Conservation (phyloP, 1,284 basidiomycete genomes). For the Cystobasidium pallidum region DNA sequence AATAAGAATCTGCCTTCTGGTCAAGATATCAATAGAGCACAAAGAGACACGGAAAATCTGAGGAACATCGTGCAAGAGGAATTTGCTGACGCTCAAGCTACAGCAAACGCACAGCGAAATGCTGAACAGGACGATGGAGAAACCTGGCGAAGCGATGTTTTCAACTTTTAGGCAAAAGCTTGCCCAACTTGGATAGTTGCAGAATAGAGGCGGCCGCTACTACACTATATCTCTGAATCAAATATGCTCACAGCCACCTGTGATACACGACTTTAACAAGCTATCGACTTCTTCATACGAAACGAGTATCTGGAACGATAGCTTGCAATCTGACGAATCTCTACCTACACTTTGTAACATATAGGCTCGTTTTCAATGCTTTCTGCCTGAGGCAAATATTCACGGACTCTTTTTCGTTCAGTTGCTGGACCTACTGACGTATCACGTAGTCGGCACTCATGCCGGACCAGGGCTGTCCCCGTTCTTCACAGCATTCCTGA, state of each 20-base stretch:
- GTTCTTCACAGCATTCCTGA: neutral
- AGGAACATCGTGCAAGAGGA: slow-evolving; percentile 40
- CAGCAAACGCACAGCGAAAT: slow-evolving; percentile 27
- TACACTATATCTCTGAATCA: too few relatives aligned
- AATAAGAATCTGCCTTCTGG: slow-evolving; percentile 51
- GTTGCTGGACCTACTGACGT: too few relatives aligned
- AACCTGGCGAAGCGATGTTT: slow-evolving; percentile 58
- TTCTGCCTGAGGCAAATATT: neutral
- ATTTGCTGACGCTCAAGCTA: slow-evolving; percentile 39
- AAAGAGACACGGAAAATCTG: slow-evolving; percentile 30
- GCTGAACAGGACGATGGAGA: slow-evolving; percentile 53
- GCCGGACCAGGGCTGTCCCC: neutral
- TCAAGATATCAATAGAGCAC: slow-evolving; percentile 27
- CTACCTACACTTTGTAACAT: too few relatives aligned
- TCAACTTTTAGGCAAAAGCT: slow-evolving; percentile 49
- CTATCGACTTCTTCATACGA: neutral
- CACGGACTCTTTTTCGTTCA: neutral
- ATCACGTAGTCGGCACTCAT: neutral
- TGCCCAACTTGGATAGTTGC: too few relatives aligned
- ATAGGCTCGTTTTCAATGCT: too few relatives aligned
- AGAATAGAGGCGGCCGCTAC: too few relatives aligned
- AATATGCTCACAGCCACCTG: neutral
- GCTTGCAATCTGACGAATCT: too few relatives aligned
- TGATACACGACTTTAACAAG: neutral
- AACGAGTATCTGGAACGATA: too few relatives aligned